Evolutionary conservation across 306 rosid genomes (phyloP).

Genomic region (Pterocarpus macrocarpus): DNA sequence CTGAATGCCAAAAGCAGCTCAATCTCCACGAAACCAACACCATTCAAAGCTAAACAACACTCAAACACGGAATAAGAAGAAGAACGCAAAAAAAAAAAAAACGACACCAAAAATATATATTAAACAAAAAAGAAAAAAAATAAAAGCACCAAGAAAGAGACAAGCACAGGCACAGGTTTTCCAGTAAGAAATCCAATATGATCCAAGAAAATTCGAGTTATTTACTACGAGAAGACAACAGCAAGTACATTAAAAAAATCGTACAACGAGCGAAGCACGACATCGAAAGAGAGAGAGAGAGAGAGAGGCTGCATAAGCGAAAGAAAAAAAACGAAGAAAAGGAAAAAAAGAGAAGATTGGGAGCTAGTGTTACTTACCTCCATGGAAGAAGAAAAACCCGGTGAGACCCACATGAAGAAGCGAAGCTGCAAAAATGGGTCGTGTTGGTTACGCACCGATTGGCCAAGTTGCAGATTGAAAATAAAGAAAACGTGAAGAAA

Average conservation of each 20-base stretch:
- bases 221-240: slow-evolving; percentile 42
- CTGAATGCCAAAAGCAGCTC: slow-evolving; percentile 35
- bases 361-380: slow-evolving; percentile 52
- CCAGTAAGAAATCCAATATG: slow-evolving; percentile 58
- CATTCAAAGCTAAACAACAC: slow-evolving; percentile 38
- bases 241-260: slow-evolving; percentile 55
- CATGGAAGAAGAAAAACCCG: slow-evolving; percentile 51
- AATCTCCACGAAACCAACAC: slow-evolving; percentile 47
- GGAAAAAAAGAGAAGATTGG: slow-evolving; percentile 23
- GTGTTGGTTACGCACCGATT: slow-evolving; percentile 65
- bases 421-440: slow-evolving; percentile 69
- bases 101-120: slow-evolving; percentile 8
- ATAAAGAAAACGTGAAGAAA: slow-evolving; percentile 64
- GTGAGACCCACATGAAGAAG: slow-evolving; percentile 59
- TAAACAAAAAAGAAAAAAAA: slow-evolving; percentile 16
- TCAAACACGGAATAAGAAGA: slow-evolving; percentile 10
- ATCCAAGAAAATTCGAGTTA: slow-evolving; percentile 65
- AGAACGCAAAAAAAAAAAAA: slow-evolving; percentile 23
- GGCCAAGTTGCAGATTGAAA: slow-evolving; percentile 54
- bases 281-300: not conserved
- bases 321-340: not conserved
- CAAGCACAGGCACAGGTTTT: slow-evolving; percentile 46
- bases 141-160: slow-evolving; percentile 33
- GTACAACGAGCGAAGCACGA: slow-evolving; percentile 51
- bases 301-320: too few species aligned